Conservation (phyloP, 2,329 filamentous ascomycete genomes). For the Penicillium sp. region DNA sequence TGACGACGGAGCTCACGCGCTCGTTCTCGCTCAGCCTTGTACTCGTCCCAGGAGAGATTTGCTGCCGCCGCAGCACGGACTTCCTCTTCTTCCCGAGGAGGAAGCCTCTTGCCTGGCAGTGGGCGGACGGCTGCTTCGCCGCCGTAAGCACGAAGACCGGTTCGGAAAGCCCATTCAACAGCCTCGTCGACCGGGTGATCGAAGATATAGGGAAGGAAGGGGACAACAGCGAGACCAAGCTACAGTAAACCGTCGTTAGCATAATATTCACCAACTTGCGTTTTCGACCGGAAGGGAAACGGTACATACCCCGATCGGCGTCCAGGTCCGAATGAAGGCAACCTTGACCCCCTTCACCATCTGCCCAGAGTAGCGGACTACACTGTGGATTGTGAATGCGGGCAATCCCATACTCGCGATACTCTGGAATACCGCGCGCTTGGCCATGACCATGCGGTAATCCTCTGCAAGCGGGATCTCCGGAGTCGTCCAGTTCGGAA, state of each 20-base stretch:
- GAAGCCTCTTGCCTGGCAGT: constrained; percentile 17
- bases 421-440: constrained; percentile 85
- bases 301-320: constrained; percentile 76
- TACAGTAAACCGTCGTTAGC: constrained; percentile 28
- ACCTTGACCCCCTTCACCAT: constrained; percentile 85
- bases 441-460: constrained; percentile 84
- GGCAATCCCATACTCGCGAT: constrained; percentile 91
- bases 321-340: constrained; percentile 73
- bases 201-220: constrained; percentile 78
- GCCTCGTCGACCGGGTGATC: constrained; percentile 90
- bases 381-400: constrained; percentile 88
- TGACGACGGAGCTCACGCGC: constrained; percentile 27
- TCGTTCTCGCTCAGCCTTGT: constrained; percentile 28
- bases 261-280: not conserved
- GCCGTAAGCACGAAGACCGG: constrained; percentile 70
- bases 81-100: not conserved
- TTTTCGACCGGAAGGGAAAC: not conserved
- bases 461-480: constrained; percentile 75
- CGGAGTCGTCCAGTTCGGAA: constrained; percentile 40
- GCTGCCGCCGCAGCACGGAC: constrained; percentile 8
- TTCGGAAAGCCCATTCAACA: constrained; percentile 87
- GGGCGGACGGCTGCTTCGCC: constrained; percentile 56
- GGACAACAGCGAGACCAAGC: constrained; percentile 70
- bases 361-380: constrained; percentile 82
- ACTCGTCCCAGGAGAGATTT: constrained; percentile 34